Base-by-base conservation (phyloP, 2,329 filamentous ascomycete genomes). In the Phyllosticta ampelicida region DNA sequence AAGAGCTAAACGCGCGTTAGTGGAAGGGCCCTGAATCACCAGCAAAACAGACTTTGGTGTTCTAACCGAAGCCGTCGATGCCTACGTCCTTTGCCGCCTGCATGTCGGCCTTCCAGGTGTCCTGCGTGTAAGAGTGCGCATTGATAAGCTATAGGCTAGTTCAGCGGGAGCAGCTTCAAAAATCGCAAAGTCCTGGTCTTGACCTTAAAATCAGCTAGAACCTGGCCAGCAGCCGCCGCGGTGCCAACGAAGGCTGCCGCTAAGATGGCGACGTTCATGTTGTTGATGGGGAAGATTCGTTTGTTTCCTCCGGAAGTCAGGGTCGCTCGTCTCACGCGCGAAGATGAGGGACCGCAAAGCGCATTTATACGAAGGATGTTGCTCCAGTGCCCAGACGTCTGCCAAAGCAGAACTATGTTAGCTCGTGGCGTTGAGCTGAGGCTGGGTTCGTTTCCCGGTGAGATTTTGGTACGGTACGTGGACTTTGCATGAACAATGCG, bases 1-100 rank as follows among this genome's bases (percentile, higher is more conserved):
- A 58, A 73, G 65, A n/a, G 68, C 68, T 61, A 53, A 30, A 53
- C 19, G 18, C 51, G 26, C 51, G 51, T 53, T n/a, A 53, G 51
- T 53, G 13, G 36, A 21, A 26, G 11, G 36, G 36, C 36, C 36
- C 36, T 44, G 36, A n/a, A 44, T 44, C 13, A 16, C 13, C 36
- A 13, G n/a, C 11, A 16, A 54, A 29, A 51, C 26, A 55, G 20
- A 36, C 50, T 51, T 21, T 48, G 19, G 19, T 1, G 49, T 28
- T 10, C 56, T 48, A 23, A 58, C 59, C 55, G 48, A 60, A 60
- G 29, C 59, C 59, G 21, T 60, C 55, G 48, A 60, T 60, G 16
- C 59, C 59, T 4, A 49, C 49, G 9, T 51, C 51, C n/a, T 58
- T 58, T 8, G 59, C 55, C 21, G 59, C 54, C 20, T 48, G 52